Base-by-base conservation (phyloP, 192 early-diverging fungal species). In the Linnemannia hyalina region DNA sequence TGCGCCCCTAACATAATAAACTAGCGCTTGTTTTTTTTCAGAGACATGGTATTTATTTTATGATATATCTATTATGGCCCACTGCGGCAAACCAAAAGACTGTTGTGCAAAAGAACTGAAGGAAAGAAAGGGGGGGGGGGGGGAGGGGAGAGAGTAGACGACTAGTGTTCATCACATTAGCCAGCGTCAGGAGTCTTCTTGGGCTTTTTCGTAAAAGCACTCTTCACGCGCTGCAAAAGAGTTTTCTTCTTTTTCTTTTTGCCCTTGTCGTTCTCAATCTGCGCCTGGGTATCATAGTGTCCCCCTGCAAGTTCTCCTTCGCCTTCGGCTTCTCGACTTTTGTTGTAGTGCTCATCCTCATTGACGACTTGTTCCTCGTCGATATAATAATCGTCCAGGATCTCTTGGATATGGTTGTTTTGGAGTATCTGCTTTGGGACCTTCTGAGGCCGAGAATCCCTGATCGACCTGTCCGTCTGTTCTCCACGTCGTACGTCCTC, bases 1-100 rank as follows among this genome's bases (percentile, higher is more conserved):
- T 60, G 2, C 22, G n/a, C 57, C n/a, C n/a, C 57, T 60, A 60
- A 60, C n/a, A 60, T 60, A 60, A 60, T 60, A 60, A 60, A 60
- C 22, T 60, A 8, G 26, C 10, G 57, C 57, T 26, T 60, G 23
- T 60, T 60, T 60, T 60, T 60, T 60, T 29, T 13, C 10, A 44
- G 13, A 46, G 44, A 46, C 0, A 15, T 46, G 44, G 44, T 46
- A 15, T 46, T 44, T 46, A 46, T 1, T 11, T 11, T 46, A 15
- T 46, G 44, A 15, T 46, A 15, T 46, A 2, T 46, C 44, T 20
- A 3, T 46, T 52, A 35, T 35, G 35, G 1, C 35, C 35, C 35
- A 35, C 35, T 35, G 35, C 35, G 49, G 49, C 49, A 16, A 5
- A 52, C 49, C 6, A 52, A 16, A 52, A 52, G 22, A 3, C 44